Base-by-base conservation (phyloP, 2,329 filamentous ascomycete genomes). In the Intubia oerlemansii region DNA sequence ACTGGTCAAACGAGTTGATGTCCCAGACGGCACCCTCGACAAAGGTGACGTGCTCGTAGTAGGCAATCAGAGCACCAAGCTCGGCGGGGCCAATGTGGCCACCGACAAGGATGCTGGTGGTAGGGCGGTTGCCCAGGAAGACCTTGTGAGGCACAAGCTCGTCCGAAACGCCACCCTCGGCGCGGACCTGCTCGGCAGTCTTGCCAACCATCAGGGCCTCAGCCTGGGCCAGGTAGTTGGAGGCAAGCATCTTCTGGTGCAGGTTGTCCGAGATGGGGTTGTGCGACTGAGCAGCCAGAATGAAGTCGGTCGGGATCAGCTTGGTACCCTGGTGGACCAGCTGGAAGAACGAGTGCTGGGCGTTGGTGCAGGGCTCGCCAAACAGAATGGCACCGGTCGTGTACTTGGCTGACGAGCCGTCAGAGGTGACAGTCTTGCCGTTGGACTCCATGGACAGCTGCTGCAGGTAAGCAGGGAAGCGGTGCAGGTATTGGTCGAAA, bases 341-440 rank as follows among this genome's bases (percentile, higher is more conserved):
- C 66, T 98, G 88, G 75, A 91, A 98, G 73, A 98, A 98, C 36
- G 88, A 95, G 68, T 98, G 88, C 62, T 98, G 88, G 25, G 88
- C 88, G 50, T 98, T 98, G 52, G 88, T 98, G 55, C 82, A 90
- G 30, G 88, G 88, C 64, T 98, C 88, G 47, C 88, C 88, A 49
- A 98, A 98, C 38, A 98, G 62, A 48, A 98, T 85, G 31, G 88
- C 70, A 27, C 88, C 85, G 21, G 88, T 98, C 33, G 84, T 93
- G 62, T 98, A 98, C 59, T 92, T 92, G 47, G 91, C 84, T 35
- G 90, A 68, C 21, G 82, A 74, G 33, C 69, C 75, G 45, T 88
- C 80, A n/a, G 67, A 71, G 36, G 85, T 91, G 47, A 95, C 82
- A 36, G 78, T 80, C 66, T 98, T 98, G 49, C 88, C 88, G 54